Percentiles rank a stretch among this genome's conserved stretches.
Conservation (phyloP, 148 eudicot species). For the Limonium bicolor region DNA sequence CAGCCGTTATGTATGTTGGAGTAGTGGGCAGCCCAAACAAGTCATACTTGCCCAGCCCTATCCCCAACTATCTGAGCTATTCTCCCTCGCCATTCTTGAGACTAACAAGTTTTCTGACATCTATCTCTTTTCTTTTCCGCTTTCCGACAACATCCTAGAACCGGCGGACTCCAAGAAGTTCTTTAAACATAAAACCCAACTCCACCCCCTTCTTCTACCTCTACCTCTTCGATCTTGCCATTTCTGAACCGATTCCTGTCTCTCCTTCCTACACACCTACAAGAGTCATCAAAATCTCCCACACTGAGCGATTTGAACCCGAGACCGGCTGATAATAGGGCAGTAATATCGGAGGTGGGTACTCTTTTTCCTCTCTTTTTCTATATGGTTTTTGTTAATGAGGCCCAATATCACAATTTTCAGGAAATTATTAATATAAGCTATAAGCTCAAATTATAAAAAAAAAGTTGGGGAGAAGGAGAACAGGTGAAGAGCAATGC, state of each 20-base stretch:
- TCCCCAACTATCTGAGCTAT: constrained; percentile 30
- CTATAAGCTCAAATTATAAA: no score
- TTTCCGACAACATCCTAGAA: constrained; percentile 13
- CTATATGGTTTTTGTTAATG: no score
- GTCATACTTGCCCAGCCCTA: no score
- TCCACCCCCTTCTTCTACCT: constrained; percentile 8
- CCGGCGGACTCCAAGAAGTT: constrained; percentile 20
- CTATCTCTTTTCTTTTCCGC: constrained; percentile 28
- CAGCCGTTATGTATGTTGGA: no score
- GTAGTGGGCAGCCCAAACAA: no score
- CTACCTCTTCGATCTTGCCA: constrained; percentile 17
- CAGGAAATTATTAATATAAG: no score
- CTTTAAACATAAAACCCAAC: constrained; percentile 6
- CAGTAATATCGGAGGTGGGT: no score
- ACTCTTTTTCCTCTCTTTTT: no score
- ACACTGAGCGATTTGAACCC: constrained; percentile 1
- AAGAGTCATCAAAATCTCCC: constrained; percentile 28
- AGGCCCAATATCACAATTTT: no score
- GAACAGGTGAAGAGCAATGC: no score
- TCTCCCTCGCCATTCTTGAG: constrained; percentile 35
- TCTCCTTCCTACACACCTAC: constrained; percentile 48
- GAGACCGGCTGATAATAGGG: no score
- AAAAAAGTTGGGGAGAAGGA: no score
- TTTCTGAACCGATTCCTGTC: constrained; percentile 36
- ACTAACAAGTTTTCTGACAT: constrained; percentile 22